Percentiles rank a stretch among this genome's conserved stretches.
phyloP scores from a whole-genome alignment of 371 early-diverging fungal species.

The Saksenaea oblongispora region DNA sequence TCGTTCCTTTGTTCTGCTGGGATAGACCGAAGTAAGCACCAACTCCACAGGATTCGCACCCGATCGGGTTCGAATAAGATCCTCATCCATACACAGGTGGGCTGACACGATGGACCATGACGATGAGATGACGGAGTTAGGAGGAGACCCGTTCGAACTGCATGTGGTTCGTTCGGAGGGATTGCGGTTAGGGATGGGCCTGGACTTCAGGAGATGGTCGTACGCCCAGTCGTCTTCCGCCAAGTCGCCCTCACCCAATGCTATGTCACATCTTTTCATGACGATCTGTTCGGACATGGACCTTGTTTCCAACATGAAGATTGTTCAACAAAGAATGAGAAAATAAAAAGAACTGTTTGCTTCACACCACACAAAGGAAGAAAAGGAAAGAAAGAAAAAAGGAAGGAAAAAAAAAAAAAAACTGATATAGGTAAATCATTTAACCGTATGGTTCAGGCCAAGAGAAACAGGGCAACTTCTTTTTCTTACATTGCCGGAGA shows the following conservation, averaged over 20 bases:
- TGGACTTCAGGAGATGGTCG: neutral
- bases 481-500: too few relatives aligned
- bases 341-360: too few relatives aligned
- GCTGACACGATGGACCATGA: neutral
- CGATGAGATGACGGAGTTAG: neutral
- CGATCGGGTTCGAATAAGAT: neutral
- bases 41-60: neutral
- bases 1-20: neutral
- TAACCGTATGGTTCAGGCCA: too few relatives aligned
- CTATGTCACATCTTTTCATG: neutral
- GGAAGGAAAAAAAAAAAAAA: neutral
- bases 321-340: too few relatives aligned
- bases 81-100: neutral
- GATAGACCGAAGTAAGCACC: neutral
- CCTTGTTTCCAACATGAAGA: neutral
- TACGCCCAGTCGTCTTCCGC: neutral
- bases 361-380: too few relatives aligned
- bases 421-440: neutral
- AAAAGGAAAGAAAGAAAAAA: neutral
- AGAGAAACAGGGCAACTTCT: too few relatives aligned
- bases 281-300: conserved; percentile 1
- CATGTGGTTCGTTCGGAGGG: neutral
- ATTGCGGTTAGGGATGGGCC: conserved; percentile 1
- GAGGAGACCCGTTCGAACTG: neutral
- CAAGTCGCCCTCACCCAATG: neutral